Evolutionary conservation across 1,284 basidiomycete genomes (phyloP).

Genomic region (Ceratobasidium theobromae): DNA sequence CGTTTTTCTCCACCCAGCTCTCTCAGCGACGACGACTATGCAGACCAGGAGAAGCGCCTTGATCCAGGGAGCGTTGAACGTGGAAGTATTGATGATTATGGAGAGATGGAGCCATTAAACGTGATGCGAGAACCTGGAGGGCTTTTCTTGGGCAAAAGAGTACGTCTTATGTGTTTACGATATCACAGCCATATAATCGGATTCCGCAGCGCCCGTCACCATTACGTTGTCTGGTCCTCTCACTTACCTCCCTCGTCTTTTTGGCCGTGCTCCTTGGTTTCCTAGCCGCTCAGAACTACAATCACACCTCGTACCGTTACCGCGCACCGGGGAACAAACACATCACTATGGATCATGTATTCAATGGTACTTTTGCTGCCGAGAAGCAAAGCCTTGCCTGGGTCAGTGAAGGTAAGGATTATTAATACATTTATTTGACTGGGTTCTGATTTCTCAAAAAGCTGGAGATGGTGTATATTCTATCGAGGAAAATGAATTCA

Average conservation of each 20-base stretch:
- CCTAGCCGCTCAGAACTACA: slow-evolving; percentile 69
- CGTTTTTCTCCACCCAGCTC: slow-evolving; percentile 71
- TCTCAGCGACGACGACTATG: slow-evolving; percentile 59
- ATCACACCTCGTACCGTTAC: slow-evolving; percentile 50
- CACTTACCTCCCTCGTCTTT: slow-evolving; percentile 55
- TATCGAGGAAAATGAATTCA: slow-evolving; percentile 57
- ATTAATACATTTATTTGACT: not conserved
- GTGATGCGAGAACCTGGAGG: slow-evolving; percentile 19
- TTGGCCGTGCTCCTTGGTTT: slow-evolving; percentile 65
- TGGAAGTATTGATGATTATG: slow-evolving; percentile 29
- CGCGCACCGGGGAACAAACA: slow-evolving; percentile 59
- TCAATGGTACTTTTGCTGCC: slow-evolving; percentile 80
- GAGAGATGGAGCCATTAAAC: slow-evolving; percentile 4
- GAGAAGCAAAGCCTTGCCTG: slow-evolving; percentile 60
- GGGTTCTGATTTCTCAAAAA: slow-evolving; percentile 41
- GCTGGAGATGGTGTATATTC: slow-evolving; percentile 92
- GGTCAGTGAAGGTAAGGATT: slow-evolving; percentile 78
- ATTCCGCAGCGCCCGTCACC: slow-evolving; percentile 34
- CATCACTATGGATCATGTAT: slow-evolving; percentile 83
- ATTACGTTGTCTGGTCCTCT: slow-evolving; percentile 49
- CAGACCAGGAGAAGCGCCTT: slow-evolving; percentile 32
- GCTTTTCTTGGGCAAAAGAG: slow-evolving; percentile 37
- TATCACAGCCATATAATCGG: too few species aligned
- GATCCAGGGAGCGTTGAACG: slow-evolving; percentile 25
- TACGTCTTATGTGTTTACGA: too few species aligned